Conservation (phyloP, 2,329 filamentous ascomycete species). For the Penicillium olsonii region DNA sequence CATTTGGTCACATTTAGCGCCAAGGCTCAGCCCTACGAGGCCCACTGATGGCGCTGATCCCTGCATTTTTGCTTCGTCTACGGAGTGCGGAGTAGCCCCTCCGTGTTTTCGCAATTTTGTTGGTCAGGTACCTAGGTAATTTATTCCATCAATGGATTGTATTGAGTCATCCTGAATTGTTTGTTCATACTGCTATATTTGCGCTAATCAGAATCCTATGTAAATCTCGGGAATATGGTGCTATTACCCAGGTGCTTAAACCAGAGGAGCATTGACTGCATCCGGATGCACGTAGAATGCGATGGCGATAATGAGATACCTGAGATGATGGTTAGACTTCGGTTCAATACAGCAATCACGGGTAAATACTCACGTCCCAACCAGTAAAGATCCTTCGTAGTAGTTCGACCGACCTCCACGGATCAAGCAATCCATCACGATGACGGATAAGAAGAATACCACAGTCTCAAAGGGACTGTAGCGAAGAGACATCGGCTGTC, state of each 20-base stretch:
- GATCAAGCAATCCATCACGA: constrained; percentile 24
- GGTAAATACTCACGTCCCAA: constrained; percentile 20
- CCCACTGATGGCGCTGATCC: background rate
- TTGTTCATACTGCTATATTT: too few relatives aligned
- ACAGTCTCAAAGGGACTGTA: constrained; percentile 23
- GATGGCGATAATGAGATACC: constrained; percentile 22
- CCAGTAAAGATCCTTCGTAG: constrained; percentile 20
- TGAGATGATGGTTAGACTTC: constrained; percentile 8
- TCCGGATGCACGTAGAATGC: constrained; percentile 22
- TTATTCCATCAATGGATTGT: too few relatives aligned
- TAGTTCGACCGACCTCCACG: constrained; percentile 22
- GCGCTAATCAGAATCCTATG: too few relatives aligned
- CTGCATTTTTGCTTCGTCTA: background rate
- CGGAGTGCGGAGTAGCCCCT: too few relatives aligned
- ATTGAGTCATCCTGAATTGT: too few relatives aligned
- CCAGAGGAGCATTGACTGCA: background rate
- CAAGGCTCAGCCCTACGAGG: constrained; percentile 11
- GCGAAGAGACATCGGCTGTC: constrained; percentile 46
- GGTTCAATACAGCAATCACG: background rate
- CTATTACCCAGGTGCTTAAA: background rate
- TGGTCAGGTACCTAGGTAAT: too few relatives aligned
- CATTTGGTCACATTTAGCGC: background rate
- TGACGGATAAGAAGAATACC: constrained; percentile 21
- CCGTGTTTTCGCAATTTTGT: too few relatives aligned
- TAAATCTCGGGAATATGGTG: too few relatives aligned